A percentile compares a stretch with the other conserved stretches of the same genome.
Evolutionary conservation across 306 rosid genomes (phyloP).

Genomic region (Alnus glutinosa): DNA sequence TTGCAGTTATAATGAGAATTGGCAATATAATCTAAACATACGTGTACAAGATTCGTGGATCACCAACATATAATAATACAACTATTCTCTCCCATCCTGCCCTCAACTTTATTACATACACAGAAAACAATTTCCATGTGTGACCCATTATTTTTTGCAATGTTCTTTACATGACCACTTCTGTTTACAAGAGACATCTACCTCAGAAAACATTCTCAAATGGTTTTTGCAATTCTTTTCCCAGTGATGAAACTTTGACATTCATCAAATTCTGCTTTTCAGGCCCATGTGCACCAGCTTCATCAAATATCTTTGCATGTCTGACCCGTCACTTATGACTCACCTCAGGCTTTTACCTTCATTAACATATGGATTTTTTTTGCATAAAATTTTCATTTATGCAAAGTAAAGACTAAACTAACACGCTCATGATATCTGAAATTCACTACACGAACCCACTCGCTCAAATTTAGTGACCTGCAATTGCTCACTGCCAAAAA

Average conservation of each 20-base stretch:
- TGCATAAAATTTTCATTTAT: too few relatives aligned
- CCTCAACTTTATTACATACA: neutral
- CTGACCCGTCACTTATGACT: too few relatives aligned
- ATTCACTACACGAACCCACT: too few relatives aligned
- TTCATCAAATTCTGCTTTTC: neutral
- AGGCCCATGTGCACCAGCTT: neutral
- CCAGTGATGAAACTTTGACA: neutral
- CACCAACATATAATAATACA: neutral
- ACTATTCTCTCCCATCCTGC: neutral
- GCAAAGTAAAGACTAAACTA: too few relatives aligned
- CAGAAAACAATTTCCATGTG: neutral
- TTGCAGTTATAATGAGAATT: neutral
- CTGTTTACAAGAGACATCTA: neutral
- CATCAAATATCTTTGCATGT: too few relatives aligned
- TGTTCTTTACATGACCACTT: neutral
- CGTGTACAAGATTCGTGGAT: neutral
- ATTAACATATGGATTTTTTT: too few relatives aligned
- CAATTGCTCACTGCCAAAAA: too few relatives aligned
- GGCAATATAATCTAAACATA: neutral
- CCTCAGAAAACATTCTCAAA: neutral
- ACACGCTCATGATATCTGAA: too few relatives aligned
- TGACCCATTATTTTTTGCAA: neutral
- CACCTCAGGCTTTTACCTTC: too few relatives aligned
- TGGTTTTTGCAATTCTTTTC: neutral
- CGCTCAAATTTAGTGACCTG: too few relatives aligned